Evolutionary conservation across 2,329 filamentous ascomycete genomes (phyloP), one percentile per base, ranked within the genome.

Genomic region (Dactylonectria macrodidyma): DNA sequence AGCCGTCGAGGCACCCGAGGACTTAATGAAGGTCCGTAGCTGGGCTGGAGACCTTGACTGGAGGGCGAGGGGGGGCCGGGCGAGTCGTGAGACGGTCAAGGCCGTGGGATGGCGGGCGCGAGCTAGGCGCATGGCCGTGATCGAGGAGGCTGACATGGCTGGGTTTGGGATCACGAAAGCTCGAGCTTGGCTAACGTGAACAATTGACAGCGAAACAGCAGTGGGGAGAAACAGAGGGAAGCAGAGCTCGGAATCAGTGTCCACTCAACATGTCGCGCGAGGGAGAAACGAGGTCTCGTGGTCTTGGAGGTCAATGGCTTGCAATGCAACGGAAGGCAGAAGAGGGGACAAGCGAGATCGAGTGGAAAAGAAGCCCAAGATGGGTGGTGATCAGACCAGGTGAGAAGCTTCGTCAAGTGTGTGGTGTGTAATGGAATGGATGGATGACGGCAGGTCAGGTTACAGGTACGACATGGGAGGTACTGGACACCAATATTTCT

Each of bases 41-140:
- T 72, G 68, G 41, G 36, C 12, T 14, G 59, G 34, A 26, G 67
- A 61, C 55, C 67, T 65, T 24, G 61, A 66, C 12, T 63, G 73
- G 62, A 65, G 52, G 54, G 65, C 24, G 47, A 69, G 34, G 33
- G 69, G 62, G 8, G 73, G 24, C 24, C 67, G 59, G 30, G 71
- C 59, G 33, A 47, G 59, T 44, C 68, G 71, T 26, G 74, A 67
- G 59, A 64, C 70, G 41, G 62, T 30, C 11, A 69, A 57, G 30
- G 52, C 58, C 7, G 55, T 66, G n/a, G 59, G 55, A 46, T 64
- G 71, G 36, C 74, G 65, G 24, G 65, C 63, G 50, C 73, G 75
- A 62, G 57, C 73, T 41, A 76, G 69, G 69, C 75, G 74, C 65
- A 71, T 66, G 16, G 73, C 69, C 51, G 74, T 70, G 36, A 76